A percentile compares a stretch with the other conserved stretches of the same genome.
Evolutionary conservation across 768 basidiomycete genomes (phyloP).

Genomic region (Termitomyces sp.): DNA sequence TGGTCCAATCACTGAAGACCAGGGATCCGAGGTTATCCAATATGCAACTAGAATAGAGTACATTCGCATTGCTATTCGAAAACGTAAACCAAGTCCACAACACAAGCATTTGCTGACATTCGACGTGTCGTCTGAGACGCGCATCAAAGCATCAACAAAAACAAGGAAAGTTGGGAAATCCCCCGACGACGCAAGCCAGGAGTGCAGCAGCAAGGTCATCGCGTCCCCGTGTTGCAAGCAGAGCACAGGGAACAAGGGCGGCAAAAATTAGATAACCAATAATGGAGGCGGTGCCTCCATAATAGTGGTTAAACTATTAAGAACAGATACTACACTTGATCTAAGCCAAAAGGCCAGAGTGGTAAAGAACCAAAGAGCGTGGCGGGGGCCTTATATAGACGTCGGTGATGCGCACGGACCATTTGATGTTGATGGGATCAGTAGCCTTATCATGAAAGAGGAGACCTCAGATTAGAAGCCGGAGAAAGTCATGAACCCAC

Average conservation of each 20-base stretch:
- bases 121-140: slow-evolving; percentile 3
- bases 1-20: no score
- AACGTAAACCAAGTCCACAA: background rate
- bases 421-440: background rate
- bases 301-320: slow-evolving; percentile 76
- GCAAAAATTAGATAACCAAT: slow-evolving; percentile 54
- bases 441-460: background rate
- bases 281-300: slow-evolving; percentile 50
- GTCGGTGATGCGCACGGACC: slow-evolving; percentile 11
- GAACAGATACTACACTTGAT: slow-evolving; percentile 98
- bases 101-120: slow-evolving; percentile 10
- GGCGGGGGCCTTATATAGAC: slow-evolving; percentile 1
- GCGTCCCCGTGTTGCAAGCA: slow-evolving; percentile 51
- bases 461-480: background rate
- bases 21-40: no score
- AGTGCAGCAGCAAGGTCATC: slow-evolving; percentile 58
- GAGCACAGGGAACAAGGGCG: slow-evolving; percentile 45
- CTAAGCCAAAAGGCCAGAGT: slow-evolving; percentile 96
- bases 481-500: slow-evolving; percentile 1
- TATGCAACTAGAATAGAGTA: no score
- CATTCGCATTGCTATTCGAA: background rate
- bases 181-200: slow-evolving; percentile 62
- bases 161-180: slow-evolving; percentile 24
- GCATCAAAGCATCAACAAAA: slow-evolving; percentile 10
- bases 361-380: slow-evolving; percentile 40